phyloP scores from a whole-genome alignment of 768 basidiomycete genomes.

The Sporobolomyces roseus region DNA sequence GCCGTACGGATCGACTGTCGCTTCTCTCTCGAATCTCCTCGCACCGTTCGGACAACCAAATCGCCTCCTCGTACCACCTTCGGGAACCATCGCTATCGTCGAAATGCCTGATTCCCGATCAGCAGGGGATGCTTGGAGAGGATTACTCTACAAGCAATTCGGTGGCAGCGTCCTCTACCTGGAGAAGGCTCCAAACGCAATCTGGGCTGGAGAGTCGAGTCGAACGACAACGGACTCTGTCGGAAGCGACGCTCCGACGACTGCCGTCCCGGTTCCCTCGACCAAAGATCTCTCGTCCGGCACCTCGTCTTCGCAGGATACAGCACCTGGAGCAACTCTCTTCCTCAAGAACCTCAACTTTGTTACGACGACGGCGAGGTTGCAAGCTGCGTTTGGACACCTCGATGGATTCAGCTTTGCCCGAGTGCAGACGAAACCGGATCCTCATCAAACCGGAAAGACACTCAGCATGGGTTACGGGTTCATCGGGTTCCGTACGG shows the following conservation, averaged over 20 bases:
- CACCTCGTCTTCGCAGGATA: constrained; percentile 18
- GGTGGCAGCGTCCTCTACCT: constrained; percentile 88
- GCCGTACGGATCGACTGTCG: constrained; percentile 75
- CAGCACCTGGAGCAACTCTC: constrained; percentile 70
- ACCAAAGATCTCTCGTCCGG: too few relatives aligned
- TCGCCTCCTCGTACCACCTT: constrained; percentile 78
- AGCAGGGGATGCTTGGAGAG: constrained; percentile 70
- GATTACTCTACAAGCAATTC: constrained; percentile 77
- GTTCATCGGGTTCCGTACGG: constrained; percentile 81
- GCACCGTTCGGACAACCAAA: constrained; percentile 66
- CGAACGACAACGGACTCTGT: too few relatives aligned
- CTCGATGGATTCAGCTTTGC: constrained; percentile 80
- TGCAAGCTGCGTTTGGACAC: constrained; percentile 65
- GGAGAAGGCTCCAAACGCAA: constrained; percentile 81
- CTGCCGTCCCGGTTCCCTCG: too few relatives aligned
- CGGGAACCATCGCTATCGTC: constrained; percentile 87
- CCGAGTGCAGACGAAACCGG: constrained; percentile 79
- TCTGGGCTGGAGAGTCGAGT: too few relatives aligned
- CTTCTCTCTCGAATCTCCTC: constrained; percentile 76
- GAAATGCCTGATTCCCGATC: constrained; percentile 72
- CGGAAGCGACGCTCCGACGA: too few relatives aligned
- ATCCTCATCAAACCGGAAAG: constrained; percentile 66
- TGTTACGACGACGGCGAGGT: constrained; percentile 71
- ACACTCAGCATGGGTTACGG: constrained; percentile 92
- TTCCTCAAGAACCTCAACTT: constrained; percentile 96